A percentile compares a stretch with the other conserved stretches of the same genome.
These are phyloP conservation scores for Vachellia collinsii DNA, from an alignment of 306 rosid genomes.

Conservation along the genomic window DNA sequence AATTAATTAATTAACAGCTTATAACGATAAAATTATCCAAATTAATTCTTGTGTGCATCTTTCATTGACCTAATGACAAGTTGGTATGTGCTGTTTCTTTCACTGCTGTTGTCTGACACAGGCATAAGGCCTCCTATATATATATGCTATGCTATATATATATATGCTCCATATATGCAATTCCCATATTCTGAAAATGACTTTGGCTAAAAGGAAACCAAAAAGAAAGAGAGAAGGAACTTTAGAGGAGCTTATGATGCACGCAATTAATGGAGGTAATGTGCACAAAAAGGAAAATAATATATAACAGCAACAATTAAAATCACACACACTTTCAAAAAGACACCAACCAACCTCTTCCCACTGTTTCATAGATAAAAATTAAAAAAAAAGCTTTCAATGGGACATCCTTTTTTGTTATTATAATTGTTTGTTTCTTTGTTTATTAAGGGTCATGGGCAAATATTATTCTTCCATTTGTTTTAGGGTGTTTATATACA, in stretches of 20 bases:
- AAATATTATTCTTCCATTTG: neutral
- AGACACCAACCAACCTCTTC: constrained; percentile 8
- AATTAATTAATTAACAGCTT: neutral
- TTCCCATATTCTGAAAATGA: constrained; percentile 26
- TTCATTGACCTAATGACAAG: neutral
- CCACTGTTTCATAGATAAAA: neutral
- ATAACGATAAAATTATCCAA: neutral
- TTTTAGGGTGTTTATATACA: neutral
- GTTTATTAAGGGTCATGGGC: neutral
- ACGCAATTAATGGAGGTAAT: constrained; percentile 23
- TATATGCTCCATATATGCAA: neutral
- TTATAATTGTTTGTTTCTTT: neutral
- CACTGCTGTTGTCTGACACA: constrained; percentile 34
- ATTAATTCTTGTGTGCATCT: neutral
- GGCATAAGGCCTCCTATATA: neutral
- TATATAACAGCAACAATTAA: neutral
- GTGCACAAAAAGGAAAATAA: constrained; percentile 10
- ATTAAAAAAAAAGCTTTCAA: no score
- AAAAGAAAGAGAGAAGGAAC: neutral
- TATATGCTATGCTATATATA: no score
- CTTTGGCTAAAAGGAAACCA: neutral
- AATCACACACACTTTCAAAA: neutral
- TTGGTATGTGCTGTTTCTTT: constrained; percentile 1
- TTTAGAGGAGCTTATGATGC: constrained; percentile 28
- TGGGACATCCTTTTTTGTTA: neutral